A percentile compares a stretch with the other conserved stretches of the same genome.
Conservation (phyloP, 2,329 filamentous ascomycete genomes). For the Decorospora gaudefroyi region DNA sequence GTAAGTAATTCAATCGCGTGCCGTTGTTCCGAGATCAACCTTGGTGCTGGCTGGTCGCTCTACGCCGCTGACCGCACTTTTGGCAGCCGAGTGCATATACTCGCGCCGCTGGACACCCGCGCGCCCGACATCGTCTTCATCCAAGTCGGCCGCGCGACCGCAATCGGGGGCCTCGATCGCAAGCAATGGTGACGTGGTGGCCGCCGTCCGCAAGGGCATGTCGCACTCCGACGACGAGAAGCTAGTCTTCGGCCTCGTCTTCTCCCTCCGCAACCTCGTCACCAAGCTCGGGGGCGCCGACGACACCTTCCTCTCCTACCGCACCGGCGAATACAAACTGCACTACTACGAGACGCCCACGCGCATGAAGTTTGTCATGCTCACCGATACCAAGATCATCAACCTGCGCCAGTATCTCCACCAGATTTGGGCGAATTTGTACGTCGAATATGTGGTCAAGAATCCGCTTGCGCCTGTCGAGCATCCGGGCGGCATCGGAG, state of each 20-base stretch:
- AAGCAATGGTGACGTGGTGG: constrained; percentile 49
- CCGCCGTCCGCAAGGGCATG: constrained; percentile 48
- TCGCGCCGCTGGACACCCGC: constrained; percentile 75
- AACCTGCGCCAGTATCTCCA: constrained; percentile 94
- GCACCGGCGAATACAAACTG: constrained; percentile 93
- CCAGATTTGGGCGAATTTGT: constrained; percentile 98
- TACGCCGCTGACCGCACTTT: constrained; percentile 24
- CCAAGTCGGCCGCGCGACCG: constrained; percentile 54
- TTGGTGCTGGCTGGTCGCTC: too few relatives aligned
- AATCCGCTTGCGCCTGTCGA: constrained; percentile 66
- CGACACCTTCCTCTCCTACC: constrained; percentile 89
- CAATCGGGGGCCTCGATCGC: constrained; percentile 54
- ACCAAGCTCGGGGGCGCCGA: constrained; percentile 92
- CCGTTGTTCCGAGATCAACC: background rate
- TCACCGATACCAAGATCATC: constrained; percentile 85
- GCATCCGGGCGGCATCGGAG: constrained; percentile 64
- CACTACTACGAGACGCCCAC: constrained; percentile 99
- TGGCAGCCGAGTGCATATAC: constrained; percentile 96
- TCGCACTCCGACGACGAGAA: constrained; percentile 84
- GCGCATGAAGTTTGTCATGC: constrained; percentile 93
- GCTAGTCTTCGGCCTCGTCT: constrained; percentile 95
- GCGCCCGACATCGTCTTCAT: constrained; percentile 53
- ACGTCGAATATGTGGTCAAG: constrained; percentile 85
- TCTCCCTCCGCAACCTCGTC: constrained; percentile 94
- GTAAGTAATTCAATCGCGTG: constrained; percentile 57